These are phyloP conservation scores for Talaromyces marneffei DNA, from an alignment of 2,329 filamentous ascomycete genomes.

Conservation along the genomic window DNA sequence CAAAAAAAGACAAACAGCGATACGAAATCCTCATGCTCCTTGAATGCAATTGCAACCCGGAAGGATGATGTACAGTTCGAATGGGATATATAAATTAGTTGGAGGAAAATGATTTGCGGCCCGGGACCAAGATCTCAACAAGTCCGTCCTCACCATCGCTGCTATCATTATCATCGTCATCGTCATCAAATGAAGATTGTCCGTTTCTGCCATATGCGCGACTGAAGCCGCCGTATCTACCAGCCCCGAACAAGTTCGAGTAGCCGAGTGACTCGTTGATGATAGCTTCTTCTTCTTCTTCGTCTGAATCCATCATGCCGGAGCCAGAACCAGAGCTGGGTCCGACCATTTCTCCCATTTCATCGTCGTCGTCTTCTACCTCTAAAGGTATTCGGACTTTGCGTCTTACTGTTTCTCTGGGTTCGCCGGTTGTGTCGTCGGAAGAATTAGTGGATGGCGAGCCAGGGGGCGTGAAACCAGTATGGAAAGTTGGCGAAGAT, in stretches of 20 bases:
- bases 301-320: slow-evolving; percentile 47
- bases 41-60: slow-evolving; percentile 6
- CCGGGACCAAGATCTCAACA: slow-evolving; percentile 42
- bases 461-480: slow-evolving; percentile 35
- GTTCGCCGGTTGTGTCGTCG: slow-evolving; percentile 36
- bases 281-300: slow-evolving; percentile 49
- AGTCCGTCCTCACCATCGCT: slow-evolving; percentile 39
- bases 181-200: slow-evolving; percentile 27
- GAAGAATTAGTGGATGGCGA: slow-evolving; percentile 39
- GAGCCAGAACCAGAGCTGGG: slow-evolving; percentile 32
- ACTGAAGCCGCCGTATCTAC: slow-evolving; percentile 40
- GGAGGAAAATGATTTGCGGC: slow-evolving; percentile 28
- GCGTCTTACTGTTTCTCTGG: slow-evolving; percentile 33
- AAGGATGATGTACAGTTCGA: slow-evolving; percentile 13
- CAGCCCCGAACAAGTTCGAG: slow-evolving; percentile 55
- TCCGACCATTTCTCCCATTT: slow-evolving; percentile 46
- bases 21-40: slow-evolving; percentile 3
- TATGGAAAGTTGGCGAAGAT: slow-evolving; percentile 32
- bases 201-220: slow-evolving; percentile 23
- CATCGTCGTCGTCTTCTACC: slow-evolving; percentile 49
- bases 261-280: slow-evolving; percentile 63
- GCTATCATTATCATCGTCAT: slow-evolving; percentile 40
- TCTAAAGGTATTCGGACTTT: slow-evolving; percentile 51
- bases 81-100: slow-evolving; percentile 7
- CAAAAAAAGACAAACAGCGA: neutral